Percentiles rank a stretch among this genome's conserved stretches.
Conservation (phyloP, 208 protist genomes). For the Trypanosomatidae sp. region DNA sequence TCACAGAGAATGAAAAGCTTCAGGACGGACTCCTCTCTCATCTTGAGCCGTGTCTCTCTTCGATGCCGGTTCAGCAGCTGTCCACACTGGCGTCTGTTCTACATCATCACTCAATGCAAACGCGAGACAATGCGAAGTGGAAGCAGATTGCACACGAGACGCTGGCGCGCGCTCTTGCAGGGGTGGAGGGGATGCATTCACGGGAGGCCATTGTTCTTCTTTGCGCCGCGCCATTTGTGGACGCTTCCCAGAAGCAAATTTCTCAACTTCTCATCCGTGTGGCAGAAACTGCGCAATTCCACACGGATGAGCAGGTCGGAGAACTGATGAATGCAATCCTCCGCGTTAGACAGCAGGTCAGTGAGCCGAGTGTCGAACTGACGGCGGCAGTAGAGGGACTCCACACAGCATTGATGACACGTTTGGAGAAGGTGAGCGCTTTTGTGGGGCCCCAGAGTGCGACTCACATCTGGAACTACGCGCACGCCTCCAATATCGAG, state of each 20-base stretch:
- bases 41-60: conserved; percentile 47
- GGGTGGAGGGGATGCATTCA: conserved; percentile 68
- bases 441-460: conserved; percentile 32
- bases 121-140: conserved; percentile 41
- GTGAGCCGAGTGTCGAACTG: conserved; percentile 32
- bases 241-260: conserved; percentile 41
- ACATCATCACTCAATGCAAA: conserved; percentile 29
- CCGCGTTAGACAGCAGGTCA: conserved; percentile 20
- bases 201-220: conserved; percentile 70
- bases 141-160: conserved; percentile 33
- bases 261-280: conserved; percentile 47
- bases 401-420: conserved; percentile 36
- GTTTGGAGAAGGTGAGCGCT: conserved; percentile 51
- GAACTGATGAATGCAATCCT: conserved; percentile 41
- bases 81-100: conserved; percentile 72
- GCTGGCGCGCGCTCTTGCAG: conserved; percentile 30
- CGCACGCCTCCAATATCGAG: conserved; percentile 24
- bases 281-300: conserved; percentile 57
- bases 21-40: conserved; percentile 50
- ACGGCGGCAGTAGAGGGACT: conserved; percentile 31
- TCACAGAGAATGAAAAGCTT: conserved; percentile 37
- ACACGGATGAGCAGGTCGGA: conserved; percentile 67
- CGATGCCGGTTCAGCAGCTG: conserved; percentile 72
- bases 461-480: conserved; percentile 35
- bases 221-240: conserved; percentile 31